Evolutionary conservation across 2,329 filamentous ascomycete species (phyloP), one percentile per base, ranked within the genome.

Genomic region (Penicillium sp.): DNA sequence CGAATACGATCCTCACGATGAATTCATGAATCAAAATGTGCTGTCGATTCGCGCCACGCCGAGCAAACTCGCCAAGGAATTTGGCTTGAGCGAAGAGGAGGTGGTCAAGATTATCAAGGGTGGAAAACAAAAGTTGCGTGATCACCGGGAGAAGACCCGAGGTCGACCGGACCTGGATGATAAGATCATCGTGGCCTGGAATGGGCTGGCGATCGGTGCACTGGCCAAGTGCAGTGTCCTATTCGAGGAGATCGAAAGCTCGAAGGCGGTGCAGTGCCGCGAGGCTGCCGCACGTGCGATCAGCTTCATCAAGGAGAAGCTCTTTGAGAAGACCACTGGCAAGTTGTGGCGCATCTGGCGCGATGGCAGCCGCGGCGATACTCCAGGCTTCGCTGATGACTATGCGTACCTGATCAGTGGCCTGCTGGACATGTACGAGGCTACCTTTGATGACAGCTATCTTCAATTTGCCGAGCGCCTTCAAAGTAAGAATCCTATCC

Each of bases 11-110:
- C 85, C 87, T 0, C 87, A 95, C 59, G 91, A 97, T 63, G 91
- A 97, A 62, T 91, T 97, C 50, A 85, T 95, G 61, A 89, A 91
- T 59, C 89, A 95, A 64, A 98, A 97, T 62, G 89, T 95, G 4
- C 71, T 96, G 1, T 81, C 82, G 29, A 77, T 95, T 22, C 79
- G 79, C 28, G 82, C 79, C 50, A 86, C 84, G 0, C 77, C 82
- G 0, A 75, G 78, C 16, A 81, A 85, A 38, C 74, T 98, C 6
- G 84, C 85, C 11, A 80, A 80, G 46, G 84, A 93, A 56, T 86
- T 95, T 58, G 84, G 82, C 1, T 74, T 91, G 11, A 77, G 84
- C 0, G 80, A 84, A 46, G 77, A 82, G 0, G 84, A 89, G 50
- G 80, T 91, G 1, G 74, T 79, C 34, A 74, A 77, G 31, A 82